phyloP scores from a whole-genome alignment of 371 early-diverging fungal species.

The Mucor velutinosus region DNA sequence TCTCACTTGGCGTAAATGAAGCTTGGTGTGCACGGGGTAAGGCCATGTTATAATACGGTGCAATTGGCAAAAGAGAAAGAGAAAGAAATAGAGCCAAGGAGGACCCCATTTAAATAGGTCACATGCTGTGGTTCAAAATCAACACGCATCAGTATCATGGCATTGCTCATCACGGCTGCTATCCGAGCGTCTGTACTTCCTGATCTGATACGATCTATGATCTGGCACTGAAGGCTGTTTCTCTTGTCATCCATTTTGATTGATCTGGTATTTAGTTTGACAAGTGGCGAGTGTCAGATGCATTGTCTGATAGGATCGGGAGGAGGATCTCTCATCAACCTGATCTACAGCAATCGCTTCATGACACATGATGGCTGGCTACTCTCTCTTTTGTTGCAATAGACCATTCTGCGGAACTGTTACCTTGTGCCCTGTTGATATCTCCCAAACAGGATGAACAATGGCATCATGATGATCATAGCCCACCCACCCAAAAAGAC shows the following conservation, averaged over 20 bases:
- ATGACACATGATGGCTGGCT: no score
- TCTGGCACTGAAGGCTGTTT: neutral
- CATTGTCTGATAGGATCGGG: no score
- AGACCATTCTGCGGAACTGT: neutral
- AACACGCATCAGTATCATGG: neutral
- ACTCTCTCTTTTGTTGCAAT: neutral
- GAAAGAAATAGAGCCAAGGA: neutral
- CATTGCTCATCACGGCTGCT: neutral
- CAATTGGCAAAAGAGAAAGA: neutral
- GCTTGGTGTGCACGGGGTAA: slow-evolving; percentile 57
- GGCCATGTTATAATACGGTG: slow-evolving; percentile 53
- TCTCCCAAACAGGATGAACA: neutral
- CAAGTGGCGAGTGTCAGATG: neutral
- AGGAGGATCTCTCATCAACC: no score
- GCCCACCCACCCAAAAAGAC: neutral
- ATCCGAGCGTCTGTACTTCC: neutral
- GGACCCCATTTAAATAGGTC: neutral
- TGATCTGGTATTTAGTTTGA: neutral
- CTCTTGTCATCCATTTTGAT: neutral
- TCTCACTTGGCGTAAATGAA: slow-evolving; percentile 78
- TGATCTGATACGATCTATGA: neutral
- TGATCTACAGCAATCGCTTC: neutral
- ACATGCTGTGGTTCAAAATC: neutral
- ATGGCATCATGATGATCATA: neutral
- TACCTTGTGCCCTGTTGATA: neutral